A percentile compares a stretch with the other conserved stretches of the same genome.
Evolutionary conservation across 768 basidiomycete genomes (phyloP).

Genomic region (Megacollybia marginata): DNA sequence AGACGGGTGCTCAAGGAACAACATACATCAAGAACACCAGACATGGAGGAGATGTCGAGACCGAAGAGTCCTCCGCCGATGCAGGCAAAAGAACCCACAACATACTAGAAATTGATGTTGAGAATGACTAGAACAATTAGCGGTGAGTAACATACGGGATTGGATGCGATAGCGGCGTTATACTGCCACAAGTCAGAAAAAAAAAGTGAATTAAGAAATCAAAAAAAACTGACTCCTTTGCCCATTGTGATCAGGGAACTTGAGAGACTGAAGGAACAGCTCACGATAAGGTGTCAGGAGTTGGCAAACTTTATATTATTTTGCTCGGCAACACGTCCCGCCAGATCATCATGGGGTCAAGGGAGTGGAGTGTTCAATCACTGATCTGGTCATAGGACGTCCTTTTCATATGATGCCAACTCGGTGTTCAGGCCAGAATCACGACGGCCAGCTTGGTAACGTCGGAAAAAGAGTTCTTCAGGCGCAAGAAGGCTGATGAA

Average conservation of each 20-base stretch:
- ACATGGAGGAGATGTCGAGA: constrained; percentile 80
- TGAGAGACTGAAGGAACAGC: neutral
- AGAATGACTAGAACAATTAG: neutral
- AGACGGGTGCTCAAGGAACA: neutral
- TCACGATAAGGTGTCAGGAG: neutral
- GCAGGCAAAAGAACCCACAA: constrained; percentile 76
- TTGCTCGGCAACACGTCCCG: neutral
- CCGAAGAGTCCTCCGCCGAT: constrained; percentile 77
- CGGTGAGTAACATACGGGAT: constrained; percentile 35
- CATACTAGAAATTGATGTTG: constrained; percentile 36
- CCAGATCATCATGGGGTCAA: neutral
- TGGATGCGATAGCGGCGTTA: constrained; percentile 45
- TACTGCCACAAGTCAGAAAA: constrained; percentile 29
- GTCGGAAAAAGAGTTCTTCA: too few species aligned
- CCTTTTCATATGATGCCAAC: too few species aligned
- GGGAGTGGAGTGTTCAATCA: too few species aligned
- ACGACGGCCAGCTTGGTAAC: too few species aligned
- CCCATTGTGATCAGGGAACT: neutral
- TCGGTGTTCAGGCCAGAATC: too few species aligned
- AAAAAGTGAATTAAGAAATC: neutral
- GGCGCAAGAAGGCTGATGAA: too few species aligned
- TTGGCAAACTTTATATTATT: neutral
- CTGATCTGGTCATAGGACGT: too few species aligned
- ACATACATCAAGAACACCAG: constrained; percentile 56
- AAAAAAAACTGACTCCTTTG: neutral